Conservation (phyloP, 164 flowering plant species). For the Nymphaea colorata region DNA sequence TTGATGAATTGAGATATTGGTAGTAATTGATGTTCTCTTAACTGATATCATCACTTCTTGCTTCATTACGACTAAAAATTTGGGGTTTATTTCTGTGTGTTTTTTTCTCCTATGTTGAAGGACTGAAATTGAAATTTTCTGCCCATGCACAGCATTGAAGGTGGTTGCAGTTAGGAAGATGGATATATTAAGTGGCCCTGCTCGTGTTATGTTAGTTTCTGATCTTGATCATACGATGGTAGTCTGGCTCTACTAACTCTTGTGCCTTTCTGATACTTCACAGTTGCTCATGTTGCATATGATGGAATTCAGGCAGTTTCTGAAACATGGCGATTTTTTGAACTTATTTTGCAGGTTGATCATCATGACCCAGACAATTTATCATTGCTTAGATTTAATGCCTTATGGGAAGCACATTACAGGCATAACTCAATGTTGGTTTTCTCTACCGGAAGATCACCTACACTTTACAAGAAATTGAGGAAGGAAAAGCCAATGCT, state of each 20-base stretch:
- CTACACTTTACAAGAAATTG: slow-evolving; percentile 74
- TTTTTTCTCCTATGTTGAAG: no score
- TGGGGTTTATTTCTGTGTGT: no score
- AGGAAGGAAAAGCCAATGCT: slow-evolving; percentile 95
- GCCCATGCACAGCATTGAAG: no score
- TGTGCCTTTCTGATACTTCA: neutral
- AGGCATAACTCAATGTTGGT: slow-evolving; percentile 80
- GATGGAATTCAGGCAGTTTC: no score
- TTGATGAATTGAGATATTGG: no score
- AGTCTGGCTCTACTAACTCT: neutral
- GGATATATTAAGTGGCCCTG: slow-evolving; percentile 53
- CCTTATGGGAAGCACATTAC: slow-evolving; percentile 82
- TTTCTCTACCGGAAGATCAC: slow-evolving; percentile 95
- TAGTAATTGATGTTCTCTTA: no score
- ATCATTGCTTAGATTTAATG: slow-evolving; percentile 81
- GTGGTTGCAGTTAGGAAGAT: slow-evolving; percentile 14
- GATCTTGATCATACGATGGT: slow-evolving; percentile 99
- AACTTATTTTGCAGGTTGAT: slow-evolving; percentile 56
- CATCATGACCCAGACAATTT: slow-evolving; percentile 84
- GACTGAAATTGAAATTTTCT: no score
- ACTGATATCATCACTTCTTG: no score
- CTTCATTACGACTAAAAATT: no score
- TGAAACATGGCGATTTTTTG: neutral
- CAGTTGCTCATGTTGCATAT: neutral
- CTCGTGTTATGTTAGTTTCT: slow-evolving; percentile 91